A percentile compares a stretch with the other conserved stretches of the same genome.
Evolutionary conservation across 331 rosid species (phyloP).

Genomic region (Dryas integrifolia): DNA sequence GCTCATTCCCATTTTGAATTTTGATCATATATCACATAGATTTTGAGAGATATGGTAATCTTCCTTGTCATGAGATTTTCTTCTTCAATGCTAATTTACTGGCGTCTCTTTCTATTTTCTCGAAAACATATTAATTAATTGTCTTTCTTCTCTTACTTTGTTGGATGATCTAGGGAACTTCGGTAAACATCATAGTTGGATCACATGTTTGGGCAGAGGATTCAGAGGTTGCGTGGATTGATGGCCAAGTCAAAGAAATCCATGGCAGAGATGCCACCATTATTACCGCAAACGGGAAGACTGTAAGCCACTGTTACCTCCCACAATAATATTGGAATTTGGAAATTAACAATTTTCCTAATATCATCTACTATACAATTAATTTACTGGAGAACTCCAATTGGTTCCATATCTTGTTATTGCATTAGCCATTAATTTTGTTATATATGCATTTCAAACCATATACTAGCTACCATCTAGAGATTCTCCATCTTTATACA

Average conservation of each 20-base stretch:
- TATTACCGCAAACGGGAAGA: conserved; percentile 47
- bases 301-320: conserved; percentile 45
- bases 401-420: neutral
- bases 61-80: conserved; percentile 20
- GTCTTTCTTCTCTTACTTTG: neutral
- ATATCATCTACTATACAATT: neutral
- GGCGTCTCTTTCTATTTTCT: no score
- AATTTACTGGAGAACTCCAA: neutral
- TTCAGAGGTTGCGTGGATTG: conserved; percentile 69
- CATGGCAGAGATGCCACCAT: conserved; percentile 52
- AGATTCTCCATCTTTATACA: neutral
- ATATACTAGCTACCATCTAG: neutral
- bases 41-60: conserved; percentile 49
- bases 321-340: conserved; percentile 22
- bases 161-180: conserved; percentile 63
- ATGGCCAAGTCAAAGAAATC: conserved; percentile 64
- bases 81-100: neutral
- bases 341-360: neutral
- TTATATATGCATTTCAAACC: neutral
- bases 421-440: neutral
- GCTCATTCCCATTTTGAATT: conserved; percentile 28
- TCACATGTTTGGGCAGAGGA: conserved; percentile 86
- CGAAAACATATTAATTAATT: no score
- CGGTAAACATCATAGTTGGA: conserved; percentile 82
- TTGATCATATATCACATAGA: conserved; percentile 33